Evolutionary conservation across 139 green algal genomes (phyloP).

Genomic region (Haematococcus sp.): DNA sequence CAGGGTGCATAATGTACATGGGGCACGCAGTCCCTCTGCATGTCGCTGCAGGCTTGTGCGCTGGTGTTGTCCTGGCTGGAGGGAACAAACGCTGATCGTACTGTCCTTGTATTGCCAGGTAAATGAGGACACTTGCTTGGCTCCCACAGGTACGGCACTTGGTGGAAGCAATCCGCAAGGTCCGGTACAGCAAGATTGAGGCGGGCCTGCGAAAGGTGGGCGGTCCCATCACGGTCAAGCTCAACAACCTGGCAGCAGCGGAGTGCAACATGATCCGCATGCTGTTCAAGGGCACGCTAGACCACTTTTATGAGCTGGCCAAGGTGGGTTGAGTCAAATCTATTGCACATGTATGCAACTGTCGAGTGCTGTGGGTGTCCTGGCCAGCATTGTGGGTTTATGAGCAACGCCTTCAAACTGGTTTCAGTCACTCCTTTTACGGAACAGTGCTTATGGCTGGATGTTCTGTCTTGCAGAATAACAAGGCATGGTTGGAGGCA

Average conservation of each 20-base stretch:
- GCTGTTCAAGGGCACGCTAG: slow-evolving; percentile 63
- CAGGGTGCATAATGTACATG: too few species aligned
- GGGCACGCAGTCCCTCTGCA: background rate
- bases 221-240: slow-evolving; percentile 74
- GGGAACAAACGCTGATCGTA: background rate
- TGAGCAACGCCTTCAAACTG: too few species aligned
- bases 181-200: slow-evolving; percentile 79
- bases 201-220: slow-evolving; percentile 65
- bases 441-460: too few species aligned
- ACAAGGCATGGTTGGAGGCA: too few species aligned
- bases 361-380: too few species aligned
- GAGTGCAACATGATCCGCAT: slow-evolving; percentile 82
- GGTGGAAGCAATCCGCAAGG: slow-evolving; percentile 70
- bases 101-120: too few species aligned
- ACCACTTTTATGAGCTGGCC: slow-evolving; percentile 53
- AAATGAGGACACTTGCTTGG: too few species aligned
- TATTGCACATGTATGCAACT: background rate
- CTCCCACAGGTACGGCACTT: slow-evolving; percentile 61
- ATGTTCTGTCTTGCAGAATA: too few species aligned
- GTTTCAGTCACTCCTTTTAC: too few species aligned
- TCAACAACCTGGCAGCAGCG: slow-evolving; percentile 81
- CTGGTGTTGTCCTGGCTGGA: background rate
- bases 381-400: too few species aligned
- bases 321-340: slow-evolving; percentile 40
- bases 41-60: background rate